Evolutionary conservation across 345 rosid species (phyloP), one percentile per base, ranked within the genome.

Genomic region (Pistacia vera): DNA sequence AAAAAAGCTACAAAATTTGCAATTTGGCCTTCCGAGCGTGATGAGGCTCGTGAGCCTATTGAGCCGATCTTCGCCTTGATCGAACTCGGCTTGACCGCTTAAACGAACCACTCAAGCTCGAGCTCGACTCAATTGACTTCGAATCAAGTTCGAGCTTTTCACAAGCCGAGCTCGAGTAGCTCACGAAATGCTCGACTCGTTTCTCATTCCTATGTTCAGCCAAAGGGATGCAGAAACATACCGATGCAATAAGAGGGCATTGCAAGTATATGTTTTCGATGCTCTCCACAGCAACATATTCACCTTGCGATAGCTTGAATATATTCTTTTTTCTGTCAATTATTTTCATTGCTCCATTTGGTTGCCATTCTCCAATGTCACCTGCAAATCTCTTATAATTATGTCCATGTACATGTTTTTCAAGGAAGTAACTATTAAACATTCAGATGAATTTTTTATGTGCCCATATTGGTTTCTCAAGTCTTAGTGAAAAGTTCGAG

Each of bases 301-400:
- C 99, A 28, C 97, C 98, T 79, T 96, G 98, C 25, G 98, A 93
- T 62, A 93, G 89, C 88, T 93, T 93, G 75, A 96, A 96, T 73
- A 96, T 93, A 84, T 95, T 95, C 92, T 93, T 93, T 52, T 95
- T 90, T 82, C 98, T 90, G 83, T 93, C 98, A 28, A 95, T 88
- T 64, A 95, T 89, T 85, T 95, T 95, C 97, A 95, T 80, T 9
- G 94, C 81, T 79, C 99, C 99, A 80, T 88, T 87, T 14, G 89
- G 85, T 81, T 93, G 97, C 98, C 88, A 84, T 73, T 95, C 98
- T 61, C 98, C 99, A 56, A 95, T 86, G 82, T 95, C 99, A 71
- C 99, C 98, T 94, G 79, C 59, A 77, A 68, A 2, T 17, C 48
- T 71, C 61, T 28, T 51, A 70, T 30, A 28, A 70, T 78, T 61